Conservation (phyloP, 805 yeast genomes). For the Saccharomycopsis sp. region DNA sequence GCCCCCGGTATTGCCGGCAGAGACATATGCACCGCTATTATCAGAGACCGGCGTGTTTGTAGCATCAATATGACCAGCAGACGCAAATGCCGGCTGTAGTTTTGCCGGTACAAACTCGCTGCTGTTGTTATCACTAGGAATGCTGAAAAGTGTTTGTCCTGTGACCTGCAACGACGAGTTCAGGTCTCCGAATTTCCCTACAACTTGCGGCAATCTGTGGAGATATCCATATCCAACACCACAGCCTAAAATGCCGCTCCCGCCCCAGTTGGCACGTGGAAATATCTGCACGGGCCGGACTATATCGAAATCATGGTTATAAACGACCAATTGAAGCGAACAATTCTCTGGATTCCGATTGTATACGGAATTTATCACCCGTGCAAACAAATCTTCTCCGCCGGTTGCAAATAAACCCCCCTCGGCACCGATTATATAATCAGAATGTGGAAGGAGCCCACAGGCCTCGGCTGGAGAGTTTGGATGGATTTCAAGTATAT, state of each 20-base stretch:
- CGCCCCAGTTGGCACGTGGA: slow-evolving; percentile 73
- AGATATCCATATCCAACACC: slow-evolving; percentile 91
- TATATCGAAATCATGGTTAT: slow-evolving; percentile 80
- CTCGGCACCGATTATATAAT: slow-evolving; percentile 81
- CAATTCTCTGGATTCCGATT: slow-evolving; percentile 30
- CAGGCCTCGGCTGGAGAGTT: slow-evolving; percentile 78
- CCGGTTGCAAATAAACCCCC: slow-evolving; percentile 83
- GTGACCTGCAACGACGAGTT: slow-evolving; percentile 20
- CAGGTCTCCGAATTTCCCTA: slow-evolving; percentile 25
- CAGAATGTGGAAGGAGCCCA: slow-evolving; percentile 78
- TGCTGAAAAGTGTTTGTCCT: slow-evolving; percentile 16
- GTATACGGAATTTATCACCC: slow-evolving; percentile 54
- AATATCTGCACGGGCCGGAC: slow-evolving; percentile 82
- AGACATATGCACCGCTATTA: too few species aligned
- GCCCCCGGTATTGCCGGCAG: too few species aligned
- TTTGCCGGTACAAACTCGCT: slow-evolving; percentile 17
- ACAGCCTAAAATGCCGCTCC: slow-evolving; percentile 81
- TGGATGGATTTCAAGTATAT: slow-evolving; percentile 64
- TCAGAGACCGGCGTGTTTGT: too few species aligned
- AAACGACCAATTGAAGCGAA: slow-evolving; percentile 58
- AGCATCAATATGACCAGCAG: too few species aligned
- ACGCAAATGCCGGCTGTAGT: slow-evolving; percentile 4
- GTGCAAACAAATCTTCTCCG: slow-evolving; percentile 73
- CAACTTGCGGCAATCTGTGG: slow-evolving; percentile 74
- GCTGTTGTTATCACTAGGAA: slow-evolving; percentile 8